Percentiles rank a stretch among this genome's conserved stretches.
These are phyloP conservation scores for Paraphoma sp. DNA, from an alignment of 2,329 filamentous ascomycete species.

Conservation along the genomic window DNA sequence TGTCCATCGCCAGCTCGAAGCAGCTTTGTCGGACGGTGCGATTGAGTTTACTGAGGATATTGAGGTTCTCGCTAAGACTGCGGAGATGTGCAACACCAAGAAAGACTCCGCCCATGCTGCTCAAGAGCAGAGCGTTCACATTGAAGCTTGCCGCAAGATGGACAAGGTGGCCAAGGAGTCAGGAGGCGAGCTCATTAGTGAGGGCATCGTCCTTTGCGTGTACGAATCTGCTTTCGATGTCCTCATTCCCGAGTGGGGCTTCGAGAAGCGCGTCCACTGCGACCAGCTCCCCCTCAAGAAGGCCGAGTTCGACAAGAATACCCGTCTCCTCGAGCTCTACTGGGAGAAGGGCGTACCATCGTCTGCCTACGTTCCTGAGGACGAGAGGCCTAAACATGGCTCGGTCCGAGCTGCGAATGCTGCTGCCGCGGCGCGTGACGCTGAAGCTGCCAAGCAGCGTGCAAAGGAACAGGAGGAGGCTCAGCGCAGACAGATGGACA, in stretches of 20 bases:
- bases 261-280: constrained; percentile 99
- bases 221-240: constrained; percentile 99
- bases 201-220: constrained; percentile 94
- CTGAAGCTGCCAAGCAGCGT: constrained; percentile 80
- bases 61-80: constrained; percentile 87
- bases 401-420: constrained; percentile 77
- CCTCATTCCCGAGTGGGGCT: constrained; percentile 96
- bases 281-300: constrained; percentile 98
- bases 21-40: constrained; percentile 79
- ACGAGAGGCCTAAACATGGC: constrained; percentile 88
- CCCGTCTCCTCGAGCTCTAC: constrained; percentile 92
- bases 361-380: constrained; percentile 93
- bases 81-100: constrained; percentile 97
- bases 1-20: constrained; percentile 92
- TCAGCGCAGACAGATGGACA: constrained; percentile 91
- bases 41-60: constrained; percentile 89
- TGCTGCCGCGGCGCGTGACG: constrained; percentile 77
- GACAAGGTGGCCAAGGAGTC: constrained; percentile 86
- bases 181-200: constrained; percentile 90
- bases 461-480: constrained; percentile 90
- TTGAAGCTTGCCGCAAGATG: constrained; percentile 95
- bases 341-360: constrained; percentile 99
- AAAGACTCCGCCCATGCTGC: constrained; percentile 98
- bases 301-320: constrained; percentile 98
- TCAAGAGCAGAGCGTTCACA: constrained; percentile 98